Evolutionary conservation across 1,284 basidiomycete genomes (phyloP), one percentile per base, ranked within the genome.

Genomic region (Rhodotorula sp.): DNA sequence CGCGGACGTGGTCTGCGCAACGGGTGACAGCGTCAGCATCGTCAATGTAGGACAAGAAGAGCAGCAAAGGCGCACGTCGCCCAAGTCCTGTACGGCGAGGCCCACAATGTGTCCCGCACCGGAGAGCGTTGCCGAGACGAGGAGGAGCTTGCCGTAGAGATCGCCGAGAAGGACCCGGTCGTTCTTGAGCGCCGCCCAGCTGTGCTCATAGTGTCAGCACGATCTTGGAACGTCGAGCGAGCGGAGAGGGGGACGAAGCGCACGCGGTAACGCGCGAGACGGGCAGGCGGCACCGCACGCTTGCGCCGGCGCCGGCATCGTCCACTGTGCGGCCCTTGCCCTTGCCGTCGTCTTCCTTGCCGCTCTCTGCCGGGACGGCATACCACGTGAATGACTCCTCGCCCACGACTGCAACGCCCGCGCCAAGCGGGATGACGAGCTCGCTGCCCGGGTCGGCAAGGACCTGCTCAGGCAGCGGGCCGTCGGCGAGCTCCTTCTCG

Each of bases 131-230:
- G 83, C 0, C 82, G 83, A 41, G 84, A 80, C 13, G 68, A 91
- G 80, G 9, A 86, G 85, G 27, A 95, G 83, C 63, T 87, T 86
- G 27, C 94, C 94, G 77, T 86, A 90, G n/a, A 84, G 84, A 78
- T 96, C 94, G 2, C 91, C 90, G 22, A 95, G 81, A 27, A 96
- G 80, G 67, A 88, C 64, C 36, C 57, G 29, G 54, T 25, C 13
- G 13, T 15, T n/a, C 6, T 50, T 15, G n/a, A 59, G 34, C 6
- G 36, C 32, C 19, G 63, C 25, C 60, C 61, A 55, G 2, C 70
- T 72, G 54, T 17, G 19, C 7, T 25, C 3, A 7, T 3, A 15
- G 39, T 27, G 34, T 27, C 10, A 29, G n/a, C 9, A 54, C 9
- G 21, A 9, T n/a, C n/a, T n/a, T n/a, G 19, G 21, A 27, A 17